phyloP scores from a whole-genome alignment of 1,284 basidiomycete species.

The Phenoliferia sp. region DNA sequence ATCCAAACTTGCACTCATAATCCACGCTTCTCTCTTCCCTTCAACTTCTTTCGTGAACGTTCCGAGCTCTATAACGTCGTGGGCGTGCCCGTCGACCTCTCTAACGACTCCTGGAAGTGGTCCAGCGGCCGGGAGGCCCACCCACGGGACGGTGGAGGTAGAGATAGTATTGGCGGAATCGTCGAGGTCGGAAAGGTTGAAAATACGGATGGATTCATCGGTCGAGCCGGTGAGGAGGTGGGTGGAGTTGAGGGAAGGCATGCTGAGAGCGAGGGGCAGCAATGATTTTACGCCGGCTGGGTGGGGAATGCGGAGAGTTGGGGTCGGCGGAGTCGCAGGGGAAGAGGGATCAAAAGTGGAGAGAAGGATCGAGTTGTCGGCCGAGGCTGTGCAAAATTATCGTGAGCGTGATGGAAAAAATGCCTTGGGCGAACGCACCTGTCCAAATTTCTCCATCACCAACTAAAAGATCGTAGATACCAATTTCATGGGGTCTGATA shows the following conservation, averaged over 20 bases:
- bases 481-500: constrained; percentile 53
- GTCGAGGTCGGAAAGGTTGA: constrained; percentile 33
- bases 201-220: constrained; percentile 70
- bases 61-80: constrained; percentile 68
- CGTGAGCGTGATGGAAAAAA: not conserved
- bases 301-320: constrained; percentile 57
- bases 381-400: constrained; percentile 57
- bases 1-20: constrained; percentile 76
- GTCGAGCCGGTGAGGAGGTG: constrained; percentile 68
- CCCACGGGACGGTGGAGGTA: constrained; percentile 7
- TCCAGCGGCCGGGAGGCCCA: not conserved
- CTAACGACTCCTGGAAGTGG: constrained; percentile 46
- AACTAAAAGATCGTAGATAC: constrained; percentile 66
- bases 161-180: constrained; percentile 2
- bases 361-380: constrained; percentile 74
- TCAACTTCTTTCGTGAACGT: constrained; percentile 58
- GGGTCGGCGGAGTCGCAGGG: constrained; percentile 42
- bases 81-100: constrained; percentile 76
- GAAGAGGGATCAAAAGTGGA: constrained; percentile 40
- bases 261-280: constrained; percentile 59
- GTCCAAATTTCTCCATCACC: constrained; percentile 73
- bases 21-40: constrained; percentile 48
- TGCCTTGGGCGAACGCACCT: constrained; percentile 51
- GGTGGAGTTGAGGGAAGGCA: constrained; percentile 53
- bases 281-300: constrained; percentile 64